Base-by-base conservation (phyloP, 306 rosid species). In the Styphnolobium japonicum region DNA sequence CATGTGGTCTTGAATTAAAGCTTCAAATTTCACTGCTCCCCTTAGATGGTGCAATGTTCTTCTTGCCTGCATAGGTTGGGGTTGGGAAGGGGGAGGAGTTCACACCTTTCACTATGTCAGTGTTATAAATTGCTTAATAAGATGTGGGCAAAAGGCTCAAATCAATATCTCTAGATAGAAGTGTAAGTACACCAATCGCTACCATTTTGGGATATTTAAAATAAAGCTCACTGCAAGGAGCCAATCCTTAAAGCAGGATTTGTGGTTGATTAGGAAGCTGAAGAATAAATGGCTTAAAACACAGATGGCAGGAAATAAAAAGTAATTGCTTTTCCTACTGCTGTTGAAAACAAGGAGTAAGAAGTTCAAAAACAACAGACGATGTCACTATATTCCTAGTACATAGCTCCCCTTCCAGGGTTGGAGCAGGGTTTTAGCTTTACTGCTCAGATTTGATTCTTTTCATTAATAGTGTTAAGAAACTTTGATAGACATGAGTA, bases 1-100 rank as follows among this genome's bases (percentile, higher is more conserved):
- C 66, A 67, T 51, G 67, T 83, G 91, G 76, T 85, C 96, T 83
- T 87, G 87, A 82, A 80, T 82, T 53, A 85, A 48, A 62, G 81
- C 82, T 48, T 86, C 89, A 33, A 81, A 84, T 62, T 84, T 86
- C 73, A 6, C 87, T 11, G 85, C 65, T 48, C 85, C 87, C 82
- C 82, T 87, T 12, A 83, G 81, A 63, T 80, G 64, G 63, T 77
- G 53, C 43, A 80, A 5, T 45, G 76, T 74, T 73, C 89, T 92
- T 73, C 91, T 89, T 79, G 86, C 92, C 97, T 92, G 79, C 67
- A 67, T 16, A 43, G 49, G 72, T 52, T 29, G 57, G 21, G 55
- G 67, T n/a, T n/a, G n/a, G n/a, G n/a, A n/a, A 19, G 69, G 27
- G 67, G 8, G 55, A 29, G 19, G 21, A 65, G 69, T 77, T 39